Percentiles rank a stretch among this genome's conserved stretches.
These are phyloP conservation scores for Paramecium biaurelia DNA, from an alignment of 73 alveolate species.

Conservation along the genomic window DNA sequence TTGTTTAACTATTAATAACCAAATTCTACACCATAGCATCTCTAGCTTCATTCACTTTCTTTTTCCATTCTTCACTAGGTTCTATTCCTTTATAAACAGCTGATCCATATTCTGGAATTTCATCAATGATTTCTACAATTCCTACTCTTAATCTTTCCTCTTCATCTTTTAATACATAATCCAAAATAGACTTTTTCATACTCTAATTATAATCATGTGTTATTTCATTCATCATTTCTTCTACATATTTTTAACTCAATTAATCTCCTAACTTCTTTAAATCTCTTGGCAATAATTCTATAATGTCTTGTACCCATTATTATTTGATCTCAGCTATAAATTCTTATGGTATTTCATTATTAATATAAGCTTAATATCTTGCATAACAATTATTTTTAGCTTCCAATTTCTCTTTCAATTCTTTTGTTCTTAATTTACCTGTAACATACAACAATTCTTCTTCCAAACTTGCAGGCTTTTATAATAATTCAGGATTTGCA, in stretches of 20 bases:
- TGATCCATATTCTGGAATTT: constrained; percentile 88
- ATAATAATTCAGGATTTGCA: constrained; percentile 66
- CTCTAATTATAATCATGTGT: constrained; percentile 83
- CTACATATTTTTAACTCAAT: constrained; percentile 73
- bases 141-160: constrained; percentile 84
- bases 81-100: constrained; percentile 83
- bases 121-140: constrained; percentile 77
- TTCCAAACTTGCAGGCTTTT: constrained; percentile 75
- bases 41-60: constrained; percentile 91
- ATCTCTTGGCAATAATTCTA: constrained; percentile 88
- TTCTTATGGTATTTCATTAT: constrained; percentile 89
- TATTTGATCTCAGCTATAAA: constrained; percentile 89
- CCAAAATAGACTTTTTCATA: constrained; percentile 81
- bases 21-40: constrained; percentile 87
- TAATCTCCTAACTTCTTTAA: constrained; percentile 78
- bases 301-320: constrained; percentile 87
- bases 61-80: constrained; percentile 91
- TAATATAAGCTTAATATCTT: constrained; percentile 83
- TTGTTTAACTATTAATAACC: constrained; percentile 85
- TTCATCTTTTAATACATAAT: constrained; percentile 86
- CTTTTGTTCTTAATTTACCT: constrained; percentile 62
- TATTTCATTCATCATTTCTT: constrained; percentile 87
- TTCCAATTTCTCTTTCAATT: constrained; percentile 63
- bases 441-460: constrained; percentile 68
- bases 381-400: constrained; percentile 80